Conservation (phyloP, 352 stramenopile species). For the Phytophthora sojae region DNA sequence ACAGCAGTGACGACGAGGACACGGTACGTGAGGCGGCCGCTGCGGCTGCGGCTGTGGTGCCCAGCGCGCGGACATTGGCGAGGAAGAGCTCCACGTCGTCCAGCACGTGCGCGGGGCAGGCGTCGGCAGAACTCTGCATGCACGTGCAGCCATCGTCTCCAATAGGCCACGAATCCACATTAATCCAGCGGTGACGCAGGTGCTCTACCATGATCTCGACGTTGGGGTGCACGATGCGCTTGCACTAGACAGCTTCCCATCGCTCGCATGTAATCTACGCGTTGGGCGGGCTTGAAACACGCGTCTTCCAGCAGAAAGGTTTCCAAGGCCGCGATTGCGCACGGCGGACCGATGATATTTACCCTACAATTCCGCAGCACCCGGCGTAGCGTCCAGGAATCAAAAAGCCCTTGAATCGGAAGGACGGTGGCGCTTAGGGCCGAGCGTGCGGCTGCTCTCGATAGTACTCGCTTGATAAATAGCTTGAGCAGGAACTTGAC, state of each 20-base stretch:
- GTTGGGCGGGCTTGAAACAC: conserved; percentile 46
- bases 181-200: conserved; percentile 50
- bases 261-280: conserved; percentile 59
- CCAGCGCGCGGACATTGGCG: conserved; percentile 30
- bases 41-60: not conserved
- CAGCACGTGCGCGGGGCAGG: conserved; percentile 41
- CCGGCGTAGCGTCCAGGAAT: conserved; percentile 52
- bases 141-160: conserved; percentile 43
- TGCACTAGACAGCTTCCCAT: conserved; percentile 55
- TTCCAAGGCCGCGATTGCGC: conserved; percentile 43
- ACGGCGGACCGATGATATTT: conserved; percentile 57
- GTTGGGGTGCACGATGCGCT: conserved; percentile 60
- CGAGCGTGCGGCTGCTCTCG: conserved; percentile 50
- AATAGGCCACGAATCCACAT: conserved; percentile 42
- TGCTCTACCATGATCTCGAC: conserved; percentile 67
- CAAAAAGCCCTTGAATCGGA: conserved; percentile 55
- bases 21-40: not conserved
- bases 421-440: conserved; percentile 53
- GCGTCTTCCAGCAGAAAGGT: conserved; percentile 24
- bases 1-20: conserved; percentile 3
- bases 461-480: conserved; percentile 62
- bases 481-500: conserved; percentile 68
- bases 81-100: conserved; percentile 48
- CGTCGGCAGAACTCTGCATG: conserved; percentile 11
- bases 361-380: conserved; percentile 61